Percentiles rank a stretch among this genome's conserved stretches.
phyloP scores from a whole-genome alignment of 2,329 filamentous ascomycete species.

The Aspergillus udagawae region DNA sequence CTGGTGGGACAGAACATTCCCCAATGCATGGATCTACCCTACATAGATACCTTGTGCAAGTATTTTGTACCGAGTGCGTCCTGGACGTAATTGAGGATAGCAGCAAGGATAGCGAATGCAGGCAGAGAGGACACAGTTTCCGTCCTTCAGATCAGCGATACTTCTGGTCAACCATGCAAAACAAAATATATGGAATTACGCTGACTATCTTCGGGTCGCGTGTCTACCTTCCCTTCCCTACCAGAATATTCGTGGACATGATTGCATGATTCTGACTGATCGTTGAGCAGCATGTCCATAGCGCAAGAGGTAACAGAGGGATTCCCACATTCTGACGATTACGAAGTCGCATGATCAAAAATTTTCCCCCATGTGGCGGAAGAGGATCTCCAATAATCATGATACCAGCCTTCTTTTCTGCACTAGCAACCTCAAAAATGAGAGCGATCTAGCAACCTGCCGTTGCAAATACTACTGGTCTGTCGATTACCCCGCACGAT shows the following conservation, averaged over 20 bases:
- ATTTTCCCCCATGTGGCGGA: not conserved
- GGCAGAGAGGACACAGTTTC: not conserved
- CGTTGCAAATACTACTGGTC: not conserved
- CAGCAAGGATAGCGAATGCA: not conserved
- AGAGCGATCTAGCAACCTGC: not conserved
- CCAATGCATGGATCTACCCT: not conserved
- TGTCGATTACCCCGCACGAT: not conserved
- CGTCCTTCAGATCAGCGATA: not conserved
- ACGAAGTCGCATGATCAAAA: not conserved
- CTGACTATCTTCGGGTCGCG: not conserved
- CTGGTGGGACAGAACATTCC: not conserved
- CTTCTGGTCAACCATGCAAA: not conserved
- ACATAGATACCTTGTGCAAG: not conserved
- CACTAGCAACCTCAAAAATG: not conserved
- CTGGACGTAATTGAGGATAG: not conserved
- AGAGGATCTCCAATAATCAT: not conserved
- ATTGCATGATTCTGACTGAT: not conserved
- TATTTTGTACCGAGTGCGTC: not conserved
- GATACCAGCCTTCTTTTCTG: not conserved
- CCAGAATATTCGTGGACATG: not conserved
- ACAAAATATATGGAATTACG: not conserved
- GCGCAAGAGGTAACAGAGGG: not conserved
- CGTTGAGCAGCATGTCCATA: not conserved
- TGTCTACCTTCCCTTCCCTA: not conserved
- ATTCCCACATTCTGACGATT: not conserved